Evolutionary conservation across 1,139 yeast genomes (phyloP), one percentile per base, ranked within the genome.

Genomic region (Candida tropicalis): DNA sequence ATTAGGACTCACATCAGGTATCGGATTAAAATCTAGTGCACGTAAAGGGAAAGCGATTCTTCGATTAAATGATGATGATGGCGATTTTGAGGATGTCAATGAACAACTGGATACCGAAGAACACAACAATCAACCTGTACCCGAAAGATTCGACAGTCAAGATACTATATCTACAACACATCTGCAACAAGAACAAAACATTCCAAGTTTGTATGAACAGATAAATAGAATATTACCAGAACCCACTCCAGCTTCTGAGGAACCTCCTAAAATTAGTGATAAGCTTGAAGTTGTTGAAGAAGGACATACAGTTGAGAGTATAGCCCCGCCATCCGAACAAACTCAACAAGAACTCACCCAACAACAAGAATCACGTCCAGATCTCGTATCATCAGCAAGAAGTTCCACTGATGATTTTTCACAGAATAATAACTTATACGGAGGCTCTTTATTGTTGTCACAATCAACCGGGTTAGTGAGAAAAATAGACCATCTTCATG

Each of bases 391-490:
- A 3, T 53, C 56, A 10, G 43, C 44, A 5, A 50, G 50, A 38
- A 60, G 64, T 43, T 65, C 71, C 0, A 53, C 62, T 2, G 71
- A 65, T 12, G 72, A 67, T 31, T 55, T 66, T 25, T 47, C 52
- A 8, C 54, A 52, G 15, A 53, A 65, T 3, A 61, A 58, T 37
- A 70, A 70, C 47, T 44, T 71, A 40, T 73, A 73, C 46, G 76
- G 77, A 2, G 77, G 77, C 2, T 71, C 77, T 5, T 52, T 73
- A 27, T 60, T 72, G 36, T 54, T 73, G 10, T 73, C 77, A 0
- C 79, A 73, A 48, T 70, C 76, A 1, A 73, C 79, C 0, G 79
- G 79, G 1, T 53, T 71, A 42, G 65, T 69, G 3, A 62, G 65
- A 38, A 72, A 73, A 48, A 54, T 73, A 3, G 70, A 68, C 38